Conservation (phyloP, 2,329 filamentous ascomycete genomes). For the Lecanicillium sp. region DNA sequence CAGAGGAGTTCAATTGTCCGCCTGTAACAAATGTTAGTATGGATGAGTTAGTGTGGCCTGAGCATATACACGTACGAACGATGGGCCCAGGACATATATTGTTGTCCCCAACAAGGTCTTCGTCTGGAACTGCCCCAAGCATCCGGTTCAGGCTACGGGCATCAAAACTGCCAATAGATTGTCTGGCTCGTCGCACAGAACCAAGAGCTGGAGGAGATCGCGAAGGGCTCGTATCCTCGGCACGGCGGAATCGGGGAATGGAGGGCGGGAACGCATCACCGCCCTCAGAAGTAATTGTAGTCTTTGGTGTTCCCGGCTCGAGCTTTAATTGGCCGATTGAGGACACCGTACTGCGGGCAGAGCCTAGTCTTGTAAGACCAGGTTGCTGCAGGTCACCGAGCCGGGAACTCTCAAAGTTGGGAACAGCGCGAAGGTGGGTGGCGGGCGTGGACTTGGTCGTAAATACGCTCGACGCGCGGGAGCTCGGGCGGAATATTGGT, state of each 20-base stretch:
- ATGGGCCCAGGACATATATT: too few relatives aligned
- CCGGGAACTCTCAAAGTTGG: background rate
- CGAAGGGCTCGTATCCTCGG: background rate
- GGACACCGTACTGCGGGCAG: background rate
- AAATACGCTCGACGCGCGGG: background rate
- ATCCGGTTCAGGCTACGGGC: too few relatives aligned
- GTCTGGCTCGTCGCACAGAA: too few relatives aligned
- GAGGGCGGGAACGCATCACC: conserved; percentile 6
- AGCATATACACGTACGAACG: too few relatives aligned
- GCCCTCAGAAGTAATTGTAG: background rate
- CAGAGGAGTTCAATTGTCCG: background rate
- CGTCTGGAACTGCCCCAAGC: too few relatives aligned
- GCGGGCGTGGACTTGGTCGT: background rate
- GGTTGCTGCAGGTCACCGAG: background rate
- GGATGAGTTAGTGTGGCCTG: too few relatives aligned
- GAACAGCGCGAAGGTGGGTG: background rate
- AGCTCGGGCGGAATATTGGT: background rate
- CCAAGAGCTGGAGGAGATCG: too few relatives aligned
- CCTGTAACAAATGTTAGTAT: background rate
- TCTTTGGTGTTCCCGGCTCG: background rate
- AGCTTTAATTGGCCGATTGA: conserved; percentile 3
- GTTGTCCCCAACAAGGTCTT: too few relatives aligned
- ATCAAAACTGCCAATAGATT: too few relatives aligned
- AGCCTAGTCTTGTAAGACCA: background rate
- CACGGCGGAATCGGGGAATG: conserved; percentile 3